Conservation (phyloP, 192 early-diverging fungal genomes). For the Mortierella alpina region DNA sequence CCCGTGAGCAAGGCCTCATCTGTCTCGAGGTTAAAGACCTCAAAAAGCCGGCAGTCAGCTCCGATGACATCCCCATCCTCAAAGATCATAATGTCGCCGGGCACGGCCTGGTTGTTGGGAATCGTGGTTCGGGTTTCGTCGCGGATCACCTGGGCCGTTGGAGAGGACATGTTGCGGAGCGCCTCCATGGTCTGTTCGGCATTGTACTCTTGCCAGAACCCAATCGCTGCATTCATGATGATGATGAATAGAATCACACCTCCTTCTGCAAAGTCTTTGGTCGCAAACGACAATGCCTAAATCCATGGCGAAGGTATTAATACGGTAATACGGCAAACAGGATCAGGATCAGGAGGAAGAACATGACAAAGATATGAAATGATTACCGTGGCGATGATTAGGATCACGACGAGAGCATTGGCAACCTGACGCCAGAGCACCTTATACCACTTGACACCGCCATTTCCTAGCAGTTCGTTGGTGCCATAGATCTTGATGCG, state of each 20-base stretch:
- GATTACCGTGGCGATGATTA: conserved; percentile 67
- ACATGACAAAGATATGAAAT: background rate
- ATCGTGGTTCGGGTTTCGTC: conserved; percentile 79
- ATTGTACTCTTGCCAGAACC: conserved; percentile 93
- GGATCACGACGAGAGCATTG: conserved; percentile 74
- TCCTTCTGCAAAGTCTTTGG: conserved; percentile 77
- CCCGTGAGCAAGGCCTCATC: conserved; percentile 95
- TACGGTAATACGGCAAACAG: no score
- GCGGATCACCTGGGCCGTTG: conserved; percentile 88
- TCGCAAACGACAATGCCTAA: conserved; percentile 69
- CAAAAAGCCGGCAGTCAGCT: conserved; percentile 88
- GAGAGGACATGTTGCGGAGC: conserved; percentile 87
- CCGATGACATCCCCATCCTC: conserved; percentile 95
- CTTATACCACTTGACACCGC: conserved; percentile 71
- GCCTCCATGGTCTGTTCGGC: conserved; percentile 96
- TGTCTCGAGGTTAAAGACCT: conserved; percentile 90
- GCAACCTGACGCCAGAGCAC: conserved; percentile 72
- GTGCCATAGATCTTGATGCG: conserved; percentile 58
- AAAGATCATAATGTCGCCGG: conserved; percentile 89
- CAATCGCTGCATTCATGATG: conserved; percentile 86
- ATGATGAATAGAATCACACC: conserved; percentile 86
- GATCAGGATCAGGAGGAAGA: no score
- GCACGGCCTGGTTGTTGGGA: conserved; percentile 83
- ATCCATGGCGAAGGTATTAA: background rate
- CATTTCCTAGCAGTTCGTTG: conserved; percentile 77